Evolutionary conservation across 2,329 filamentous ascomycete genomes (phyloP), one percentile per base, ranked within the genome.

Genomic region (Penicillium sp.): DNA sequence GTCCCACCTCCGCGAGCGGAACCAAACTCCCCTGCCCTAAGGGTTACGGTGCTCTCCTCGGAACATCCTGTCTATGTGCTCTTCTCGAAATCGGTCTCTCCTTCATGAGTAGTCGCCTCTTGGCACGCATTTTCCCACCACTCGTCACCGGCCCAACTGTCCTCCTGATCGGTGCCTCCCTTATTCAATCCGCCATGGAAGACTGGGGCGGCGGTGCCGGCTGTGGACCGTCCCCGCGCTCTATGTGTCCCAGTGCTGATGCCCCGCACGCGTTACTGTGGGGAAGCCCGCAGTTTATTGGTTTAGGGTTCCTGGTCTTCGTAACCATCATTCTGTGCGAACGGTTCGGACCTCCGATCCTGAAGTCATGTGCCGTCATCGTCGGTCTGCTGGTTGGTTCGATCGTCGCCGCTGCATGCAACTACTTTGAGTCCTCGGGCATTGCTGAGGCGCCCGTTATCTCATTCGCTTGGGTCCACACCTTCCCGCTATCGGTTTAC

Each of bases 391-490:
- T 88, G 4, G 80, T 87, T 12, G 85, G 86, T 37, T 89, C 86
- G 62, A 86, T 88, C 59, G 85, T 89, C 20, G 85, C 85, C 5
- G 86, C 77, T 8, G 84, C 85, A 3, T 85, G 81, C 55, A 85
- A 85, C 12, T 89, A 89, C 72, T 89, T 88, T 67, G 84, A 85
- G 50, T 71, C 75, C 12, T 75, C 76, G 6, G 78, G 79, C 37
- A 88, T 89, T 61, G 78, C 84, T 56, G 75, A 78, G 6, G 85
- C 86, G 0, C 85, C 86, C 0, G 82, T 80, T 1, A 84, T 75
- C 3, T 86, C 83, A n/a, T 89, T 89, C 72, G 82, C 89, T 67
- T 89, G 86, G 86, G 83, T 88, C 20, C 79, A 86, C 57, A 89
- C 85, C 0, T 89, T 89, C 77, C 82, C 82, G n/a, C 73, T 89